A percentile compares a stretch with the other conserved stretches of the same genome.
Evolutionary conservation across 176 grass and related monocot genomes (phyloP).

Genomic region (Cenchrus fungigraminus): DNA sequence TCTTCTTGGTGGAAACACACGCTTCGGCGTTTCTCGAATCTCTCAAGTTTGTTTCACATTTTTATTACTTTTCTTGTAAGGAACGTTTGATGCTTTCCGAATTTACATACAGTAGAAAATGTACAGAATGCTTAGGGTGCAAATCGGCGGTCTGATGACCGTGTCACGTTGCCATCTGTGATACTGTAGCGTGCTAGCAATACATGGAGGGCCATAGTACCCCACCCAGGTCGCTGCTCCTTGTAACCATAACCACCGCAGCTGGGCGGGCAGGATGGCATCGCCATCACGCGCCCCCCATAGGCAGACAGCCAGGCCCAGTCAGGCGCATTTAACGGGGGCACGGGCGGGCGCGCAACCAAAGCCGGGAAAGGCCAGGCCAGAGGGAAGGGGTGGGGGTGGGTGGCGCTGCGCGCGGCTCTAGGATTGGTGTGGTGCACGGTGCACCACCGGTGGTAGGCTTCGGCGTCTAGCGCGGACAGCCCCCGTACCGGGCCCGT

Average conservation of each 20-base stretch:
- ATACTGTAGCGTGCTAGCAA: neutral
- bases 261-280: conserved; percentile 5
- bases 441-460: neutral
- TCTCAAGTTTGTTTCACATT: neutral
- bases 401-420: neutral
- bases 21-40: neutral
- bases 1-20: neutral
- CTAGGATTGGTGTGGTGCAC: neutral
- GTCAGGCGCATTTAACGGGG: neutral
- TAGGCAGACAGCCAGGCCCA: neutral
- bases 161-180: neutral
- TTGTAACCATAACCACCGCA: conserved; percentile 26
- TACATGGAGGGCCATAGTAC: neutral
- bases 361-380: conserved; percentile 34
- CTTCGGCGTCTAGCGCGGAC: conserved; percentile 24
- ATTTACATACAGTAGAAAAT: neutral
- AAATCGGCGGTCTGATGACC: neutral
- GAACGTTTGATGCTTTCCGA: neutral
- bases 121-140: neutral
- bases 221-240: conserved; percentile 5
- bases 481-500: neutral
- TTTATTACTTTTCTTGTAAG: neutral
- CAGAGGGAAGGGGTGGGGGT: neutral
- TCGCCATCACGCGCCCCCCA: conserved; percentile 1
- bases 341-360: neutral